These are phyloP conservation scores for Psilocybe tampanensis DNA, from an alignment of 768 basidiomycete genomes.

Conservation along the genomic window DNA sequence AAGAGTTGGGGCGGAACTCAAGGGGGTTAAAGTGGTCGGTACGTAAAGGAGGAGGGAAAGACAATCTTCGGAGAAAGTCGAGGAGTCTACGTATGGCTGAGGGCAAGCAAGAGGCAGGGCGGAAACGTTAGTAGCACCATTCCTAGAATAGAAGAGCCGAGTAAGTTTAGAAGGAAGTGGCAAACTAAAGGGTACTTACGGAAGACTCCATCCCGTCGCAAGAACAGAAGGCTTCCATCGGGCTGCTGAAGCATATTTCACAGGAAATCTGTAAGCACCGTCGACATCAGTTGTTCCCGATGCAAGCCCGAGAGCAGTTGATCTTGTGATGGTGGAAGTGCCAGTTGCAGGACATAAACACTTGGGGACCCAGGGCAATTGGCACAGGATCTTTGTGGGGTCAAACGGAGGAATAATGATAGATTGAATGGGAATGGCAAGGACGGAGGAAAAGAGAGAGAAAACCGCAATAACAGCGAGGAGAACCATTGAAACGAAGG, in stretches of 20 bases:
- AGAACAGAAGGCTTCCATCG: constrained; percentile 63
- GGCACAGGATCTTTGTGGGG: constrained; percentile 46
- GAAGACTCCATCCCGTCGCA: constrained; percentile 58
- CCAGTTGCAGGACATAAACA: constrained; percentile 43
- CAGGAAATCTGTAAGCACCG: constrained; percentile 59
- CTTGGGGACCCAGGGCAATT: constrained; percentile 43
- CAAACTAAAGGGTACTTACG: constrained; percentile 45
- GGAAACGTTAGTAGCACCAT: constrained; percentile 50
- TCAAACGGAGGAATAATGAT: constrained; percentile 38
- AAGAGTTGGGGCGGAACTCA: constrained; percentile 49
- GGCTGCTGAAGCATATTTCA: constrained; percentile 64
- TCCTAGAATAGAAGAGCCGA: constrained; percentile 34
- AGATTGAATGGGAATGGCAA: constrained; percentile 32
- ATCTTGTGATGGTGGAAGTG: constrained; percentile 24
- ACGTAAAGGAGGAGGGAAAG: constrained; percentile 78
- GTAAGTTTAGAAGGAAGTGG: neutral
- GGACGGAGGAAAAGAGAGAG: constrained; percentile 29
- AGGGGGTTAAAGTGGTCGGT: constrained; percentile 42
- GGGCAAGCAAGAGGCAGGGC: constrained; percentile 73
- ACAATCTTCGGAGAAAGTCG: constrained; percentile 75
- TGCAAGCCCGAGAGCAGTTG: constrained; percentile 60
- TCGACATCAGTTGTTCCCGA: constrained; percentile 48
- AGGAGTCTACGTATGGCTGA: constrained; percentile 53
- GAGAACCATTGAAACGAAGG: constrained; percentile 19
- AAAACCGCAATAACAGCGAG: constrained; percentile 23